Evolutionary conservation across 306 rosid genomes (phyloP), one percentile per base, ranked within the genome.

Genomic region (Leucaena leucocephala): DNA sequence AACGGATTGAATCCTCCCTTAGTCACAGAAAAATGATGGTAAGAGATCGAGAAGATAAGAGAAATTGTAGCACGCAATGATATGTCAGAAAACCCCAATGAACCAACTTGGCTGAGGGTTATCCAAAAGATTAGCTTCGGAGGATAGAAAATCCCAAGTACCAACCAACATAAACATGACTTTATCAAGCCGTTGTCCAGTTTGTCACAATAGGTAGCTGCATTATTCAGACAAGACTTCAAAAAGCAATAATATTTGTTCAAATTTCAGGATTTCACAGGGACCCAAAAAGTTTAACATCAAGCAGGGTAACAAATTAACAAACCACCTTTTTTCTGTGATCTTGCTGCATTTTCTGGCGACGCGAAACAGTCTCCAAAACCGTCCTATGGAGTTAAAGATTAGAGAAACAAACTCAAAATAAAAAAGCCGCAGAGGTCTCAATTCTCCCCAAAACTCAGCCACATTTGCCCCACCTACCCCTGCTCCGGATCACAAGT

Each of bases 381-480:
- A 87, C 65, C 33, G 57, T 75, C 84, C 85, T 71, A 84, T 77
- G 78, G 80, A 81, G 81, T 80, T 74, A 74, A 74, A 84, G 91
- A 86, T 87, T 84, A 87, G 80, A 58, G 33, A 67, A 15, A 68
- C 54, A 68, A 68, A 44, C 17, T 9, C 72, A n/a, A 4, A 66
- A n/a, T 27, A 68, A 43, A 0, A 3, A 33, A 13, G 12, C 33
- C 12, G 34, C 55, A 19, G n/a, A 43, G 10, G 38, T 42, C 73
- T 43, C 55, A 68, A 68, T 68, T 68, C n/a, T 15, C 73, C n/a
- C 19, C 36, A 68, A 4, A 62, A 55, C 50, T 92, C 81, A 94
- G 71, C 97, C 98, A 85, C 98, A 94, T 92, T 94, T 91, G 44
- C 93, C 97, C 95, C 97, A 92, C 82, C 95, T 89, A 81, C 97